A percentile compares a stretch with the other conserved stretches of the same genome.
These are phyloP conservation scores for Sordaria brevicollis DNA, from an alignment of 495 filamentous ascomycete species.

Conservation along the genomic window DNA sequence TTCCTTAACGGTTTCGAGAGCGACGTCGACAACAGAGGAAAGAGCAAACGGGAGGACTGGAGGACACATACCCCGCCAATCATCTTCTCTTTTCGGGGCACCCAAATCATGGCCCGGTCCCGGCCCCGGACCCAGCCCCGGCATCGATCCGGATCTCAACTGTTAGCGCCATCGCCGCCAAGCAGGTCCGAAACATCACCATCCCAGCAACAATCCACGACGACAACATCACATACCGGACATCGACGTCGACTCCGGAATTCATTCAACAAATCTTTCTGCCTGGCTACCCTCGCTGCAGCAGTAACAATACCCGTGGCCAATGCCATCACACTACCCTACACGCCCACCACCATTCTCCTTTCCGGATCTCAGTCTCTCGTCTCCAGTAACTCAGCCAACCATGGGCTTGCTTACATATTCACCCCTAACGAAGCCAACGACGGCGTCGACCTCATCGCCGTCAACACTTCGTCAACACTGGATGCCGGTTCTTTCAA, in stretches of 20 bases:
- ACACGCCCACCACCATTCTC: conserved; percentile 62
- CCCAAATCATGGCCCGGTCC: background rate
- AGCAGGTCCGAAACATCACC: background rate
- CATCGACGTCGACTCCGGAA: background rate
- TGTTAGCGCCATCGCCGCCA: background rate
- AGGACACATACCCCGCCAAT: background rate
- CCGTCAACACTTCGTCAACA: conserved; percentile 50
- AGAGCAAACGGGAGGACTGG: background rate
- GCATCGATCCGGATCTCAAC: background rate
- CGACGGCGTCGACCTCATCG: conserved; percentile 39
- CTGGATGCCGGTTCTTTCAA: conserved; percentile 42
- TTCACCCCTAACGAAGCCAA: conserved; percentile 37
- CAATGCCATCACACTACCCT: conserved; percentile 50
- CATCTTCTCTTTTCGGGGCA: background rate
- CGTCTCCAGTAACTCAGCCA: conserved; percentile 20
- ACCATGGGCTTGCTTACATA: conserved; percentile 42
- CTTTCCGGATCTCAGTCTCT: conserved; percentile 37
- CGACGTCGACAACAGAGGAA: background rate
- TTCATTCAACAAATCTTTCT: background rate
- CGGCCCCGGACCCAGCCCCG: background rate
- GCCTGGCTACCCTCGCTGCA: background rate
- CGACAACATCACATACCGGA: background rate
- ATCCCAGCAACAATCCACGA: background rate
- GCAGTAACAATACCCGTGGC: background rate
- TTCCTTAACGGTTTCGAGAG: background rate